Conservation (phyloP, 2,329 filamentous ascomycete genomes). For the Ascochyta rabiei region DNA sequence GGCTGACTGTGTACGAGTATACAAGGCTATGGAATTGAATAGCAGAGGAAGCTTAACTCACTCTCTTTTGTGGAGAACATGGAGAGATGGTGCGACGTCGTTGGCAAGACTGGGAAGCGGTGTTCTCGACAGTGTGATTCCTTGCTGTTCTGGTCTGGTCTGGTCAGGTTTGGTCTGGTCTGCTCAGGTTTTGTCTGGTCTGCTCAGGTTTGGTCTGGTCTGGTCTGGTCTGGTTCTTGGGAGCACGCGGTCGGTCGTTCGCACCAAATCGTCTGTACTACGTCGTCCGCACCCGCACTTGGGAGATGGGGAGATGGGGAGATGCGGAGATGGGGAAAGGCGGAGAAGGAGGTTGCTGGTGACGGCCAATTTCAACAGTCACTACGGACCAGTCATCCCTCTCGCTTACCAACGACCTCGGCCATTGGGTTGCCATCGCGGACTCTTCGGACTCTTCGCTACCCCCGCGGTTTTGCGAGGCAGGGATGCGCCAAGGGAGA, state of each 20-base stretch:
- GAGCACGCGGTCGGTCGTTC: slow-evolving; percentile 10
- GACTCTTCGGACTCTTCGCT: slow-evolving; percentile 18
- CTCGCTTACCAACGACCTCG: slow-evolving; percentile 22
- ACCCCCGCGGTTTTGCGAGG: slow-evolving; percentile 31
- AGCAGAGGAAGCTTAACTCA: slow-evolving; percentile 24
- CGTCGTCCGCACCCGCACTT: slow-evolving; percentile 5
- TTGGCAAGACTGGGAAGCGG: background rate
- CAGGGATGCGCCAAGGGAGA: background rate
- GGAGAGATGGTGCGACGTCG: slow-evolving; percentile 9
- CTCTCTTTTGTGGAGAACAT: slow-evolving; percentile 45
- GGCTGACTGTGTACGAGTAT: slow-evolving; percentile 11
- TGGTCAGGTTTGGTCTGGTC: background rate
- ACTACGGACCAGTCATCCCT: slow-evolving; percentile 4
- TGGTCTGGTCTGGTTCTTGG: slow-evolving; percentile 4
- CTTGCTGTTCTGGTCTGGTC: slow-evolving; percentile 10
- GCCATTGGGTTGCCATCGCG: slow-evolving; percentile 20
- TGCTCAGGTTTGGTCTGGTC: background rate
- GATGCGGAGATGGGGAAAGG: slow-evolving; percentile 10
- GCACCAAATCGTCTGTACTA: slow-evolving; percentile 9
- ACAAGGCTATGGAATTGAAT: background rate
- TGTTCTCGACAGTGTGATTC: background rate
- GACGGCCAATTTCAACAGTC: background rate
- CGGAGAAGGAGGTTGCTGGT: slow-evolving; percentile 1
- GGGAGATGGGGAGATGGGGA: slow-evolving; percentile 9
- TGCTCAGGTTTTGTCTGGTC: background rate